Evolutionary conservation across 177 flowering plant species (phyloP), one percentile per base, ranked within the genome.

Genomic region (Vitis hybrid): DNA sequence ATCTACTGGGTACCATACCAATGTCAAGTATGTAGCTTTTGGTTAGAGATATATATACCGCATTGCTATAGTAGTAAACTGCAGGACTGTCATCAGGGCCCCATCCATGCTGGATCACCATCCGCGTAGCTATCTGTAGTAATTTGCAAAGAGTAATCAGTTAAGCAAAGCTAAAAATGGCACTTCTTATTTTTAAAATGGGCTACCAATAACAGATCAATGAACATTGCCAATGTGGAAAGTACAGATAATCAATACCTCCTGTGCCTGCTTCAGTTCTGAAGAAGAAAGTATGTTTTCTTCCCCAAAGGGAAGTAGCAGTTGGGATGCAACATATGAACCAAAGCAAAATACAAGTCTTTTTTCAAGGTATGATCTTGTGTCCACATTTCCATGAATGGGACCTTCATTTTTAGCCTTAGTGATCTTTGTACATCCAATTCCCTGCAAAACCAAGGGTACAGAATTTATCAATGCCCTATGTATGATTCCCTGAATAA

Each of bases 71-170:
- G 23, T 85, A 88, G 80, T 94, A 94, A 56, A 94, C 80, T 69
- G 96, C 78, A 63, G 90, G 91, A 80, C 88, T 89, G 68, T 89
- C 95, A 84, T 91, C 98, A 72, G 97, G 96, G 0, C 92, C 94
- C 99, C 99, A 95, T 52, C 99, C 99, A 83, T 85, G 93, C 81
- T 95, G 93, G 78, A 95, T 86, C 75, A 95, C 97, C 99, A 95
- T 95, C 70, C 89, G 71, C 52, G 94, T 90, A 32, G 98, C 95
- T 74, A 95, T 89, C 99, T 93, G 98, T 77, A 45, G 63, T 71
- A 80, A 69, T 7, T 21, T 11, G 56, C 23, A 66, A 66, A 26
- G 19, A 60, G 18, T 56, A 68, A 77, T 26, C 50, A 52, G 26
- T 12, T 50, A 72, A 66, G 64, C 59, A 34, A 70, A 40, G 17